Evolutionary conservation across 129 eudicot genomes (phyloP).

Genomic region (Flaveria brownii): DNA sequence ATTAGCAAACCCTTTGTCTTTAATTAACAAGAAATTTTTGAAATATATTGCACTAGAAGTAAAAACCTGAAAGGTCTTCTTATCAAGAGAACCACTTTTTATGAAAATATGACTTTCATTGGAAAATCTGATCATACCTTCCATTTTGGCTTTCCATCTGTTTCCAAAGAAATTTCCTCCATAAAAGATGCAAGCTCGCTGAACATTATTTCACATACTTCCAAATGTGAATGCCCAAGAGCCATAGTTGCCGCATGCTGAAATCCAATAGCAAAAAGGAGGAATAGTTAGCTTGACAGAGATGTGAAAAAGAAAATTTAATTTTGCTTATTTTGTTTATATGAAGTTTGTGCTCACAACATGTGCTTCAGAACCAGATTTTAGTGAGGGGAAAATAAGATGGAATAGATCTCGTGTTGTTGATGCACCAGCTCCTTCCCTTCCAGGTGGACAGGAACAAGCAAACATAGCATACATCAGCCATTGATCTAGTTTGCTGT

Average conservation of each 20-base stretch:
- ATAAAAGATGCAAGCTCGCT: conserved; percentile 90
- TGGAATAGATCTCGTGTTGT: conserved; percentile 80
- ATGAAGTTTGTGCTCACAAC: conserved; percentile 57
- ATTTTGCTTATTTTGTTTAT: background rate
- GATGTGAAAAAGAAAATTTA: background rate
- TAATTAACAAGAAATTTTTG: background rate
- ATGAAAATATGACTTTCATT: conserved; percentile 6
- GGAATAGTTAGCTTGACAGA: background rate
- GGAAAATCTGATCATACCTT: conserved; percentile 53
- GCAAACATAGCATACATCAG: conserved; percentile 99
- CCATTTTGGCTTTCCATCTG: conserved; percentile 98
- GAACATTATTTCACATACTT: conserved; percentile 94
- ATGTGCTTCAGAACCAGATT: conserved; percentile 94
- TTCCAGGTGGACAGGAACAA: conserved; percentile 88
- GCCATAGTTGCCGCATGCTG: conserved; percentile 99
- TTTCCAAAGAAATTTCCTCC: conserved; percentile 84
- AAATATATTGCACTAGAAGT: background rate
- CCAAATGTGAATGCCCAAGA: conserved; percentile 96
- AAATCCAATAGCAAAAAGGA: conserved; percentile 20
- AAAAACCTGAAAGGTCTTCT: background rate
- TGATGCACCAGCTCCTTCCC: conserved; percentile 80
- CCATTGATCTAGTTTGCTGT: conserved; percentile 96
- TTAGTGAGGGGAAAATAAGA: conserved; percentile 90
- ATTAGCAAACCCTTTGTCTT: background rate
- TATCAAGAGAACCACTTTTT: background rate